phyloP scores from a whole-genome alignment of 305 asterid genomes.

The Solanum hybrid region DNA sequence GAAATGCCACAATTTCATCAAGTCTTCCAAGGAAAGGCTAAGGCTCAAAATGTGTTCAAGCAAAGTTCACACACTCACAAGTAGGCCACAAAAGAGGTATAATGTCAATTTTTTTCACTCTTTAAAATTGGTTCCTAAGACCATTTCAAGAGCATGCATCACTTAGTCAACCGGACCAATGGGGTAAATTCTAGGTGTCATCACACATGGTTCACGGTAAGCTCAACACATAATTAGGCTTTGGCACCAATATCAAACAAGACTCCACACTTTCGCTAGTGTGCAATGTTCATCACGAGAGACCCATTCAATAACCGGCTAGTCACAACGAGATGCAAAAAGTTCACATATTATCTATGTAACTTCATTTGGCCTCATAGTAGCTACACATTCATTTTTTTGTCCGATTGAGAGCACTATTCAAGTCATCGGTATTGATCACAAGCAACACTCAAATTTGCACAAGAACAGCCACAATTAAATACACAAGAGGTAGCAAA shows the following conservation, averaged over 20 bases:
- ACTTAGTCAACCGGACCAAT: background rate
- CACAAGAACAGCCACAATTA: background rate
- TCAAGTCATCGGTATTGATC: background rate
- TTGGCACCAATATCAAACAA: background rate
- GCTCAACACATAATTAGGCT: background rate
- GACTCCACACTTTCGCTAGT: background rate
- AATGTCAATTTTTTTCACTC: background rate
- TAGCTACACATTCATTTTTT: background rate
- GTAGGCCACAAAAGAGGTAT: background rate
- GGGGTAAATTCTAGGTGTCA: background rate
- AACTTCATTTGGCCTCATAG: background rate
- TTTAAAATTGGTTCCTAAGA: too few relatives aligned
- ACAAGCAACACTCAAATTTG: background rate
- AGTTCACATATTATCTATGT: background rate
- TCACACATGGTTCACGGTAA: background rate
- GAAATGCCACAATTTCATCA: background rate
- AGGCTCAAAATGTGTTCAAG: background rate
- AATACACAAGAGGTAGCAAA: background rate
- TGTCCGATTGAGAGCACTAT: background rate
- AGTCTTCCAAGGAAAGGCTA: background rate
- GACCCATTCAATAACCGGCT: background rate
- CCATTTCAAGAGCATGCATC: background rate
- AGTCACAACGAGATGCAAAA: too few relatives aligned
- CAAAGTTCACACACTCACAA: background rate
- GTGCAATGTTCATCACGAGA: background rate